phyloP scores from a whole-genome alignment of 1,139 yeast genomes.

The Suhomyces coccinellae region DNA sequence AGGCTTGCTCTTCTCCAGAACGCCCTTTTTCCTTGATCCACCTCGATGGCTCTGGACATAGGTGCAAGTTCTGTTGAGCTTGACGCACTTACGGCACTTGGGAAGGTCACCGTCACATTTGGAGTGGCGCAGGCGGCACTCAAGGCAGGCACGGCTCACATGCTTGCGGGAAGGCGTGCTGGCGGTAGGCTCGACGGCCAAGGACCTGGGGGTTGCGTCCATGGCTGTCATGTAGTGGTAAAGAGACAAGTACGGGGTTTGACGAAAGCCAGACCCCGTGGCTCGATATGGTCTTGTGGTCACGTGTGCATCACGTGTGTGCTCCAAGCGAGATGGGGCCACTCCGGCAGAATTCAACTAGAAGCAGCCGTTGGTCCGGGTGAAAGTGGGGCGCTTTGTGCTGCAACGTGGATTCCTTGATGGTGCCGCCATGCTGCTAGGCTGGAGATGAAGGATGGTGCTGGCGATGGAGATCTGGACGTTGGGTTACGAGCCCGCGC shows the following conservation, averaged over 20 bases:
- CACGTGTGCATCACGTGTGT: neutral
- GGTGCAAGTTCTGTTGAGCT: slow-evolving; percentile 34
- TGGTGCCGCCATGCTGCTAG: no score
- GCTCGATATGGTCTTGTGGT: neutral
- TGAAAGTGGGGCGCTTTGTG: no score
- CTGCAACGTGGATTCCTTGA: no score
- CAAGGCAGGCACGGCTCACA: slow-evolving; percentile 42
- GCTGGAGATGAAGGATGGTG: no score
- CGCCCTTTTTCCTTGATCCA: slow-evolving; percentile 51
- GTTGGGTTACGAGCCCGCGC: no score
- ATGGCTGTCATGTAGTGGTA: neutral
- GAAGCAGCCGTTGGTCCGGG: no score
- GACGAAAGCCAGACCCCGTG: slow-evolving; percentile 1
- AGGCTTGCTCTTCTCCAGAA: slow-evolving; percentile 16
- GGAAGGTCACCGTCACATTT: slow-evolving; percentile 52
- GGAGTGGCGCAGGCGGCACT: slow-evolving; percentile 49
- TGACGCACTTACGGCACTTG: slow-evolving; percentile 40
- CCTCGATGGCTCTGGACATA: slow-evolving; percentile 53
- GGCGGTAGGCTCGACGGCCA: neutral
- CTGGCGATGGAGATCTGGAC: no score
- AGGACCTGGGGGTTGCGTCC: neutral
- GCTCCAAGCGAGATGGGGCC: no score
- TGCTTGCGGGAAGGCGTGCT: slow-evolving; percentile 16
- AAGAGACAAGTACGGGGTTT: slow-evolving; percentile 5
- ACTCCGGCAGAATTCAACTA: no score